These are phyloP conservation scores for Kwoniella heveanensis DNA, from an alignment of 768 basidiomycete genomes.

Conservation along the genomic window DNA sequence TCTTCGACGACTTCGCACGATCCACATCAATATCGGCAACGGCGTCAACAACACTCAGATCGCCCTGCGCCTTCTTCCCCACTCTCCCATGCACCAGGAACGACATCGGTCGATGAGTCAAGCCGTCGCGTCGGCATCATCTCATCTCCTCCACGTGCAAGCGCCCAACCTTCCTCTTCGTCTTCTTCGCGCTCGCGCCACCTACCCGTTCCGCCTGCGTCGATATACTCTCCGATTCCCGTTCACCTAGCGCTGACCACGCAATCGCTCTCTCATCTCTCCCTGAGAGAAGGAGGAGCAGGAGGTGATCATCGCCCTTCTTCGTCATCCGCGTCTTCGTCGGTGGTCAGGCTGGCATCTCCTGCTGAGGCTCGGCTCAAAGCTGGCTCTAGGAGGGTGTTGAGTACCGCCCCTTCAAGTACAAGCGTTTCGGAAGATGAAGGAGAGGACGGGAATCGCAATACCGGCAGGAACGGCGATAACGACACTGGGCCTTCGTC, in stretches of 20 bases:
- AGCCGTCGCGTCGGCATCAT: too few species aligned
- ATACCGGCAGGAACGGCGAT: not conserved
- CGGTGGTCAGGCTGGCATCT: not conserved
- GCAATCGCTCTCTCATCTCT: not conserved
- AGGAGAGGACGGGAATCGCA: conserved; percentile 15
- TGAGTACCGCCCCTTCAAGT: conserved; percentile 31
- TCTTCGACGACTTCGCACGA: not conserved
- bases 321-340: not conserved
- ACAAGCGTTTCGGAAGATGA: conserved; percentile 38
- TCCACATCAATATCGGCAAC: not conserved
- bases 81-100: not conserved
- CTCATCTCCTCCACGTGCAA: not conserved
- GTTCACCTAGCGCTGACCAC: conserved; percentile 7
- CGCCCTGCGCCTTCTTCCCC: not conserved
- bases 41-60: not conserved
- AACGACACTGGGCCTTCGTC: conserved; percentile 3
- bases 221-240: conserved; percentile 15
- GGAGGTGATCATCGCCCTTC: not conserved
- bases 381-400: conserved; percentile 5
- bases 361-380: not conserved
- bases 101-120: not conserved
- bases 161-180: not conserved
- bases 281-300: not conserved
- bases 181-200: not conserved
- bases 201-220: not conserved